A percentile compares a stretch with the other conserved stretches of the same genome.
Evolutionary conservation across 73 alveolate genomes (phyloP).

Genomic region (Paraurostyla sp.): DNA sequence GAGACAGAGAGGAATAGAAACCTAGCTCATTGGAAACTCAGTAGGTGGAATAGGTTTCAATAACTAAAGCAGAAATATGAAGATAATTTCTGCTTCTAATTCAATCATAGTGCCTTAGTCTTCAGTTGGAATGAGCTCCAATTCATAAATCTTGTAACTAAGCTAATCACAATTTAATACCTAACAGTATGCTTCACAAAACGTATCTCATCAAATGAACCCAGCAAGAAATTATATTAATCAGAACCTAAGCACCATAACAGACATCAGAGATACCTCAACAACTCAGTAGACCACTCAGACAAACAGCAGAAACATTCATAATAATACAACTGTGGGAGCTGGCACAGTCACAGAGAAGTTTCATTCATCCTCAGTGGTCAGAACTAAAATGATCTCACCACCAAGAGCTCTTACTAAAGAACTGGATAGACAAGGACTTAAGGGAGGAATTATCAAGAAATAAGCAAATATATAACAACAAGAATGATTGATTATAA

Average conservation of each 20-base stretch:
- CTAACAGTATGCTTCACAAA: neutral
- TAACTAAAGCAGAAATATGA: neutral
- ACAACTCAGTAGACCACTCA: too few relatives aligned
- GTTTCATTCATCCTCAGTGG: neutral
- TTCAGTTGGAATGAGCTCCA: neutral
- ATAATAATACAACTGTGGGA: neutral
- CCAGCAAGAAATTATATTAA: too few relatives aligned
- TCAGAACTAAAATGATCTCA: neutral
- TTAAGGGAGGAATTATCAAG: constrained; percentile 8
- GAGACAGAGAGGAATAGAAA: neutral
- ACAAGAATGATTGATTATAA: too few relatives aligned
- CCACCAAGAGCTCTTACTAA: constrained; percentile 14
- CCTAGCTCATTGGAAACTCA: neutral
- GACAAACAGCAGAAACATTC: neutral
- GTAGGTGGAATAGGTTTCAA: neutral
- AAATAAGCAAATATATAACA: too few relatives aligned
- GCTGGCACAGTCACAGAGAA: neutral
- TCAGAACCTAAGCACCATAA: too few relatives aligned
- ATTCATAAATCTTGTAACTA: neutral
- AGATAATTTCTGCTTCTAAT: neutral
- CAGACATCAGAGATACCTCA: too few relatives aligned
- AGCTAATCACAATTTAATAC: neutral
- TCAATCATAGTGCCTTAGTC: neutral
- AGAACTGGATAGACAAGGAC: constrained; percentile 23
- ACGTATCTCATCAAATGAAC: too few relatives aligned